phyloP scores from a whole-genome alignment of 805 yeast species.

The Yarrowia sp. region DNA sequence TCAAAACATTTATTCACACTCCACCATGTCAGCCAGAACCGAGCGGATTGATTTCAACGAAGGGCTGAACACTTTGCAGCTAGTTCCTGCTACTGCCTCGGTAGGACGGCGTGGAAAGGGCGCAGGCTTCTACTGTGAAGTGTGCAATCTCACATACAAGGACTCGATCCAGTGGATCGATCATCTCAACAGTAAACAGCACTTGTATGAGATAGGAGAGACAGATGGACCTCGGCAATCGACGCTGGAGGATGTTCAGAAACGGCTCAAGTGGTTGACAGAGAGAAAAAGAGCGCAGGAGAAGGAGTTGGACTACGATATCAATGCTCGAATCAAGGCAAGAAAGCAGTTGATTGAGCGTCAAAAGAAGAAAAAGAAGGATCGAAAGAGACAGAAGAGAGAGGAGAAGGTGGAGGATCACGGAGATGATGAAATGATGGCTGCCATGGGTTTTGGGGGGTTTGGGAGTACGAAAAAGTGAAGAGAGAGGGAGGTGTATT shows the following conservation, averaged over 20 bases:
- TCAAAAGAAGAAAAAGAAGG: constrained; percentile 23
- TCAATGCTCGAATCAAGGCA: constrained; percentile 20
- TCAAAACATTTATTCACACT: no score
- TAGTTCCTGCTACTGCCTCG: constrained; percentile 50
- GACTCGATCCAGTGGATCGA: constrained; percentile 83
- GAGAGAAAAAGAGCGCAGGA: constrained; percentile 45
- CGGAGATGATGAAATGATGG: constrained; percentile 33
- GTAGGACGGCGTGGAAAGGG: constrained; percentile 59
- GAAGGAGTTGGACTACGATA: constrained; percentile 39
- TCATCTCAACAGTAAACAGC: constrained; percentile 81
- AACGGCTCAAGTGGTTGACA: constrained; percentile 52
- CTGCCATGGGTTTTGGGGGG: constrained; percentile 36
- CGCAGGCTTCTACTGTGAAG: constrained; percentile 84
- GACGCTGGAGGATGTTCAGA: constrained; percentile 58
- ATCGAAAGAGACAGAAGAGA: constrained; percentile 9
- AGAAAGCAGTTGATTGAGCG: constrained; percentile 11
- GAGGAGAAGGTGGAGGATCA: constrained; percentile 12
- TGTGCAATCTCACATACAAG: constrained; percentile 79
- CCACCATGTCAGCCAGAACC: constrained; percentile 43
- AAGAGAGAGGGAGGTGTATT: no score
- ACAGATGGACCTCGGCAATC: constrained; percentile 51
- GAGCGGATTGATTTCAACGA: constrained; percentile 47
- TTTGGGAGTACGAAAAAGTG: constrained; percentile 20
- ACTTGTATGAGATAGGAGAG: constrained; percentile 50
- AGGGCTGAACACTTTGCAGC: constrained; percentile 49